Evolutionary conservation across 139 green algal species (phyloP), one percentile per base, ranked within the genome.

Genomic region (Pycnococcus provasolii): DNA sequence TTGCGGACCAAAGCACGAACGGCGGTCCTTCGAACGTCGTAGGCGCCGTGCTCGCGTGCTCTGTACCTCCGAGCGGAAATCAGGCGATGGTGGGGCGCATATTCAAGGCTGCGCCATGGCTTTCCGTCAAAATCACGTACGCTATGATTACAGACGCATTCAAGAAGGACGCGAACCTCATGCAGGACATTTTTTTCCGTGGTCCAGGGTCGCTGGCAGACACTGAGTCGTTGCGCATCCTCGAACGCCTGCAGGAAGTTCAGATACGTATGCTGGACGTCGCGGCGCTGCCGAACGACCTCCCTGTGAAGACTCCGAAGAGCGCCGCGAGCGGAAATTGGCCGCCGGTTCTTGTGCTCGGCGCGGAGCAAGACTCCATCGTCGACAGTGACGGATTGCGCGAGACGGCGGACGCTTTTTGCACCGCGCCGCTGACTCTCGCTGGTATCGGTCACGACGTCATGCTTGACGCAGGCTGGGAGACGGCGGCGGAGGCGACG

Each of bases 401-500:
- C 64, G 84, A 90, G 70, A 75, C 82, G 37, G 82, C 77, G 11
- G 48, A 53, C 42, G 82, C 72, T 1, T 81, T 77, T 62, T 90
- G 81, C 64, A 76, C 75, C 3, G 8, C 58, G 11, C 73, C 79
- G 0, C 53, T 84, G 3, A 60, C 90, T n/a, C 68, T 91, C 51
- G 43, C 60, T 1, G 44, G 66, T 13, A 75, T 86, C 54, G 88
- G 85, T 4, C 89, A 96, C 60, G 89, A 96, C 72, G 64, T 84
- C 40, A 96, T 96, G 89, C 78, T 96, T 54, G 87, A 94, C 71
- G 81, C 77, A 0, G 42, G 73, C 11, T 91, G 85, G 81, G 58
- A 79, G 63, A 37, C 61, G n/a, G 81, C 75, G 40, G 86, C 87
- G 45, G 64, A 68, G 0, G 55, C 60, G 3, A 58, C 93, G 46